A percentile compares a stretch with the other conserved stretches of the same genome.
These are phyloP conservation scores for Hericium coralloides DNA, from an alignment of 768 basidiomycete species.

Conservation along the genomic window DNA sequence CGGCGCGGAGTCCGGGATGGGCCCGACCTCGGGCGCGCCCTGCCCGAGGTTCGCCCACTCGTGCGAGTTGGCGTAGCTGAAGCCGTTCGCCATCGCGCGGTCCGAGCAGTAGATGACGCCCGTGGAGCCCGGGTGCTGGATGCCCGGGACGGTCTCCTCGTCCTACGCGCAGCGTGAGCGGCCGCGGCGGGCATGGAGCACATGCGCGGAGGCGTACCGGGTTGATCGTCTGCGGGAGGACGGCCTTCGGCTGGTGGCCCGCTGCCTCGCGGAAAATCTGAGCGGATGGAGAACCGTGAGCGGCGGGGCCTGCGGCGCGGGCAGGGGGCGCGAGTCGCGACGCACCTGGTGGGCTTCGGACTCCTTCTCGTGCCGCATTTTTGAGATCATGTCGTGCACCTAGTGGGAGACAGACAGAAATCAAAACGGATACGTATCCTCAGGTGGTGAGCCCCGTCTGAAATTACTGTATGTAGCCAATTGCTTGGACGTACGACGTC, in stretches of 20 bases:
- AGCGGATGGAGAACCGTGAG: neutral
- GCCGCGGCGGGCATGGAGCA: no score
- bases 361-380: conserved; percentile 67
- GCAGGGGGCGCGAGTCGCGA: neutral
- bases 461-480: conserved; percentile 10
- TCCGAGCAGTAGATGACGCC: conserved; percentile 84
- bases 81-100: conserved; percentile 93
- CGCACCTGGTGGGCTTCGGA: conserved; percentile 81
- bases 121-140: conserved; percentile 62
- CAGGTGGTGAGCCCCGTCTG: neutral
- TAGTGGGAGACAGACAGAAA: conserved; percentile 30
- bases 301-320: neutral
- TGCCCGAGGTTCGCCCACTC: conserved; percentile 91
- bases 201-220: conserved; percentile 34
- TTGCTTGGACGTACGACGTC: conserved; percentile 29
- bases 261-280: conserved; percentile 71
- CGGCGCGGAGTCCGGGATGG: conserved; percentile 63
- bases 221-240: conserved; percentile 62
- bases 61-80: conserved; percentile 66
- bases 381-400: conserved; percentile 61
- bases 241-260: conserved; percentile 57
- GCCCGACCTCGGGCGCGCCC: conserved; percentile 84
- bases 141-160: conserved; percentile 86
- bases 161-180: conserved; percentile 31
- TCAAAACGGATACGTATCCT: conserved; percentile 21